A percentile compares a stretch with the other conserved stretches of the same genome.
phyloP scores from a whole-genome alignment of 345 rosid genomes.

The Camelina sativa region DNA sequence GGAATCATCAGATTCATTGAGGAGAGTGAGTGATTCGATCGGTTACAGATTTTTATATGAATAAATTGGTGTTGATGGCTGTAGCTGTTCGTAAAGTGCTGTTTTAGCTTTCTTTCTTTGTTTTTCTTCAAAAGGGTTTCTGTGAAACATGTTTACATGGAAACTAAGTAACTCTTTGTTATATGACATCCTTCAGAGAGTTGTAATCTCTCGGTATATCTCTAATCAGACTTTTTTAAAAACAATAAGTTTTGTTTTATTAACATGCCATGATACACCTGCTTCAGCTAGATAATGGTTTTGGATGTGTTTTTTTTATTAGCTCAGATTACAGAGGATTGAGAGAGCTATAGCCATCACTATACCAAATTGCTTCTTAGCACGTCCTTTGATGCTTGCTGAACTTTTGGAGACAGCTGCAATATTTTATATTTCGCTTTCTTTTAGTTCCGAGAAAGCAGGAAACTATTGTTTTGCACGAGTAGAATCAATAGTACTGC shows the following conservation, averaged over 20 bases:
- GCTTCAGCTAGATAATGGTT: background rate
- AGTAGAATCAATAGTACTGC: constrained; percentile 1
- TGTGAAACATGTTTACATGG: too few relatives aligned
- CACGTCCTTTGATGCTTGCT: constrained; percentile 32
- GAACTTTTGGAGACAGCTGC: constrained; percentile 36
- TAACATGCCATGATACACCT: constrained; percentile 1
- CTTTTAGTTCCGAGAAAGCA: constrained; percentile 11
- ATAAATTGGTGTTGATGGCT: background rate
- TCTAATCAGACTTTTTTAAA: background rate
- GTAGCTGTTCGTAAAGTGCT: background rate
- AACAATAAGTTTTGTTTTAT: constrained; percentile 11
- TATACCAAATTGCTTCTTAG: constrained; percentile 21
- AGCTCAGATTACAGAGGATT: constrained; percentile 9
- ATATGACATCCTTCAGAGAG: background rate
- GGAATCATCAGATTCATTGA: background rate
- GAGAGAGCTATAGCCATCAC: constrained; percentile 37
- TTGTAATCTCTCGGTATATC: background rate
- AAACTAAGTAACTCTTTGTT: background rate
- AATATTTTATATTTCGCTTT: background rate
- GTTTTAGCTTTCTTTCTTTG: background rate
- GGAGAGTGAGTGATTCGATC: background rate
- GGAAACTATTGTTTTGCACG: background rate
- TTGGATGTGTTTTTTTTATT: background rate
- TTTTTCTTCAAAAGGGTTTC: background rate
- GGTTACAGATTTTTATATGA: background rate